Base-by-base conservation (phyloP, 1,284 basidiomycete species). In the Coniferiporia sulphurascens region DNA sequence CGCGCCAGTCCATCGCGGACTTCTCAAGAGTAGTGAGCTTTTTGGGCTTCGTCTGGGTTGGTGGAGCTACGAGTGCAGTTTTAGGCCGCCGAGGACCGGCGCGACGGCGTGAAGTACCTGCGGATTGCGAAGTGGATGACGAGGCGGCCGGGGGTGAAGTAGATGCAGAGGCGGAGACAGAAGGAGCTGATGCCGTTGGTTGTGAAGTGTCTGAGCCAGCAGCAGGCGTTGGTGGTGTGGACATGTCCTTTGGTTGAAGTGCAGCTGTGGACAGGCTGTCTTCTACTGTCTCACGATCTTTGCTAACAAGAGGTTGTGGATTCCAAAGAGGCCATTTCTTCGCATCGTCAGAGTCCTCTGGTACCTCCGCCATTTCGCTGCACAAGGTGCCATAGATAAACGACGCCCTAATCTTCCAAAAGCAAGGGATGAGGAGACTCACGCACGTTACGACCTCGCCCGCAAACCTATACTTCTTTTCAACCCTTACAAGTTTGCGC, bases 1-100 rank as follows among this genome's bases (percentile, higher is more conserved):
- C 71, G 38, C 78, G 77, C 91, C 91, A 93, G 68, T 93, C 91
- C 79, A 93, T 83, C 10, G 86, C 83, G 0, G 87, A 91, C 69
- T 91, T 93, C 64, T 91, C 88, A 7, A 93, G 75, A 21, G 89
- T 92, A 10, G 86, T 85, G 4, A 93, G 76, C 71, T 89, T 91
- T 70, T 86, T 89, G 0, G 83, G 76, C 67, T 86, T 88, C 32
- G 71, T 71, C 36, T 65, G 66, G 53, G 62, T 72, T 1, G 83
- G 82, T 48, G 85, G 67, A 34, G 79, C 69, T 4, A 79, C 72
- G 12, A 88, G 72, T 5, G 75, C 67, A 3, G 78, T 77, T 68
- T 84, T 87, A 1, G 84, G 71, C 66, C 85, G 90, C 19, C 86
- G 82, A 13, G 87, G 85, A 0, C 85, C 86, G 0, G 82, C 81